Evolutionary conservation across 176 grass and related monocot species (phyloP).

Genomic region (Rhynchospora tenuis): DNA sequence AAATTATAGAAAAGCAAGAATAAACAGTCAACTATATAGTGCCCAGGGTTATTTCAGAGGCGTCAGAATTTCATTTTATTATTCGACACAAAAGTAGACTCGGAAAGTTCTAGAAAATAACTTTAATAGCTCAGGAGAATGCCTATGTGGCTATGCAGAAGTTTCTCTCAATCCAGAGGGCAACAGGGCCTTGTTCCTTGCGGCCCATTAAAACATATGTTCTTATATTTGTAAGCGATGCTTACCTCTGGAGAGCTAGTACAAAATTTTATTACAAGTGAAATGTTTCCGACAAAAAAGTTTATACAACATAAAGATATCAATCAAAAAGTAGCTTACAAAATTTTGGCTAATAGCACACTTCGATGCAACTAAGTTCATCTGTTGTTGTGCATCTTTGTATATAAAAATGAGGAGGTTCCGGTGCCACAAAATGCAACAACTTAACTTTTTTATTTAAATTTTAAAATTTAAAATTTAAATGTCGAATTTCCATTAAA

Average conservation of each 20-base stretch:
- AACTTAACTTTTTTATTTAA: too few relatives aligned
- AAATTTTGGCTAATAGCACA: neutral
- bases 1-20: neutral
- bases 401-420: neutral
- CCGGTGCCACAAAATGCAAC: too few relatives aligned
- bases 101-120: neutral
- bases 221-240: neutral
- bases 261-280: neutral
- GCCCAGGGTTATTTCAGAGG: neutral
- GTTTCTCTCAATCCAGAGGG: neutral
- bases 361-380: neutral
- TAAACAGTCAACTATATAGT: neutral
- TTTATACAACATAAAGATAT: neutral
- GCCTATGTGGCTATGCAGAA: neutral
- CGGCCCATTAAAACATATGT: neutral
- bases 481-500: too few relatives aligned
- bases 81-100: neutral
- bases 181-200: neutral
- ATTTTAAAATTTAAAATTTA: too few relatives aligned
- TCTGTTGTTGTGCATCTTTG: neutral
- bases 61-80: neutral
- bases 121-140: neutral
- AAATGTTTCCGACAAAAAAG: neutral
- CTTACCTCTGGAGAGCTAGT: neutral
- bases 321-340: neutral